These are phyloP conservation scores for Arthroderma sp. DNA, from an alignment of 2,329 filamentous ascomycete species.

Conservation along the genomic window DNA sequence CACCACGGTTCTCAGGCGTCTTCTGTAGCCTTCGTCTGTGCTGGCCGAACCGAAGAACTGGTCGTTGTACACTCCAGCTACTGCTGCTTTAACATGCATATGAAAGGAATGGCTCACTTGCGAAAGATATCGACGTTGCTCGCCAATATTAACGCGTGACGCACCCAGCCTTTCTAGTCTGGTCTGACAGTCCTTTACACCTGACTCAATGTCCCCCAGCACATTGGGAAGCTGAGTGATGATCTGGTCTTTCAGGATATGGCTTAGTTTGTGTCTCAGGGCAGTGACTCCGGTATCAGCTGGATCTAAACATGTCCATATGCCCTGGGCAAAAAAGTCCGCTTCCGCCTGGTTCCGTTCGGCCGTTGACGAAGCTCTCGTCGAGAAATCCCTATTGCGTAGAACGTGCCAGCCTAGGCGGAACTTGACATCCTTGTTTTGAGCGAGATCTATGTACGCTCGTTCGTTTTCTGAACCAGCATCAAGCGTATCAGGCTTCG, in stretches of 20 bases:
- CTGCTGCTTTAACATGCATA: background rate
- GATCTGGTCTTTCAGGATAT: slow-evolving; percentile 20
- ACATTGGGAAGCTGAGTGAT: slow-evolving; percentile 18
- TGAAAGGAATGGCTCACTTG: slow-evolving; percentile 24
- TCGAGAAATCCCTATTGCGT: background rate
- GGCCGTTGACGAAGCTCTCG: background rate
- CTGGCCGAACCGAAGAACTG: background rate
- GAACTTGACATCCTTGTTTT: slow-evolving; percentile 19
- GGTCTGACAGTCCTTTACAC: slow-evolving; percentile 25
- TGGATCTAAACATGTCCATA: background rate
- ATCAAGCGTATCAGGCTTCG: slow-evolving; percentile 23
- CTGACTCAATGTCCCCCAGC: slow-evolving; percentile 17
- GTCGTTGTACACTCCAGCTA: background rate
- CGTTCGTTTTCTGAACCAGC: slow-evolving; percentile 20
- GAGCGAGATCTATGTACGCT: slow-evolving; percentile 17
- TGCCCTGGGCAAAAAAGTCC: background rate
- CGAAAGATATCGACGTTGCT: slow-evolving; percentile 38
- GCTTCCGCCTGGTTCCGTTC: background rate
- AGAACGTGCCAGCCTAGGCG: slow-evolving; percentile 23
- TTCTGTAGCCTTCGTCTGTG: background rate
- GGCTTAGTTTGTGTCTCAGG: slow-evolving; percentile 19
- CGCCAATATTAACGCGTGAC: slow-evolving; percentile 16
- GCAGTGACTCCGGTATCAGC: slow-evolving; percentile 15
- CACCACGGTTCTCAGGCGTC: background rate
- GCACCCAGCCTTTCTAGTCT: slow-evolving; percentile 39